These are phyloP conservation scores for Huntiella omanensis DNA, from an alignment of 2,329 filamentous ascomycete species.

Conservation along the genomic window DNA sequence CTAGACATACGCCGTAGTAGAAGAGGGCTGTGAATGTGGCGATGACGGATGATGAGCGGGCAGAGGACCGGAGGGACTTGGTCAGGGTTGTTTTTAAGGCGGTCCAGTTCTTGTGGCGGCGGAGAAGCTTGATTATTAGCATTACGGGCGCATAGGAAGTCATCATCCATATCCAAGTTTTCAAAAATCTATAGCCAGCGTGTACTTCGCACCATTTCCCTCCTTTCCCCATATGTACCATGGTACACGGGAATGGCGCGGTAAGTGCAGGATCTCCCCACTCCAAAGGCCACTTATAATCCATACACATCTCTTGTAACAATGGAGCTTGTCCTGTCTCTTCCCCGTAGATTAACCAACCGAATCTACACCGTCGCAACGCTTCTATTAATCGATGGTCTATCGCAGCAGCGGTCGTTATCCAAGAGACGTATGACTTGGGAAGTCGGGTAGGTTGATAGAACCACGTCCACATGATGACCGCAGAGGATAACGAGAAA, in stretches of 20 bases:
- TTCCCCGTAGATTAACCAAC: slow-evolving; percentile 50
- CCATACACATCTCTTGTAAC: slow-evolving; percentile 51
- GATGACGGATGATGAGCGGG: slow-evolving; percentile 58
- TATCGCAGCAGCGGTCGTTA: slow-evolving; percentile 55
- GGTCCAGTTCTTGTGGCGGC: slow-evolving; percentile 21
- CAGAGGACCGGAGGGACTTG: slow-evolving; percentile 36
- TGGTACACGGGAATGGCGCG: slow-evolving; percentile 60
- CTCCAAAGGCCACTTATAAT: slow-evolving; percentile 46
- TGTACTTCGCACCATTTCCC: slow-evolving; percentile 52
- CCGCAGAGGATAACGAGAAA: slow-evolving; percentile 51
- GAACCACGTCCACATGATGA: slow-evolving; percentile 84
- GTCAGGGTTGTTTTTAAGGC: slow-evolving; percentile 29
- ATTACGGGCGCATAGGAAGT: slow-evolving; percentile 61
- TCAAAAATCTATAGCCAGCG: slow-evolving; percentile 45
- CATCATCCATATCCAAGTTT: slow-evolving; percentile 56
- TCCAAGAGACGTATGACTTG: slow-evolving; percentile 62
- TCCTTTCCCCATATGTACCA: slow-evolving; percentile 66
- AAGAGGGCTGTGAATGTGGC: slow-evolving; percentile 61
- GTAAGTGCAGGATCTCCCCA: slow-evolving; percentile 56
- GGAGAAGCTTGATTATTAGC: slow-evolving; percentile 36
- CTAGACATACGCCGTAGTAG: slow-evolving; percentile 70
- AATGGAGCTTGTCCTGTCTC: slow-evolving; percentile 53
- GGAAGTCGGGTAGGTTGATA: slow-evolving; percentile 56
- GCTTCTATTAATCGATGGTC: slow-evolving; percentile 57
- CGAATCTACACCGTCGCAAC: slow-evolving; percentile 44